Percentiles rank a stretch among this genome's conserved stretches.
Evolutionary conservation across 306 rosid genomes (phyloP).

Genomic region (Fragaria vesca): DNA sequence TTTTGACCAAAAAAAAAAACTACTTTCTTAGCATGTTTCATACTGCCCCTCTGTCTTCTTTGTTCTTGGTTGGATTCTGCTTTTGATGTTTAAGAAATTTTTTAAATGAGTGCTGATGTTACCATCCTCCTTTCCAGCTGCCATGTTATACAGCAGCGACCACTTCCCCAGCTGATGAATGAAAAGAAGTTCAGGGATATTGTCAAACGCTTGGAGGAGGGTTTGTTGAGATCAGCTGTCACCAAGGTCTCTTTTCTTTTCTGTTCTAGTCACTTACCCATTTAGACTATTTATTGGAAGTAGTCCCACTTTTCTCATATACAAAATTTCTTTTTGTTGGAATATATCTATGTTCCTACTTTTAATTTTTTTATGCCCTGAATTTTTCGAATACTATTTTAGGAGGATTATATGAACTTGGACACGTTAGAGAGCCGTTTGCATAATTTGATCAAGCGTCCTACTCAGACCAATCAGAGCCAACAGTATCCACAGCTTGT

Average conservation of each 20-base stretch:
- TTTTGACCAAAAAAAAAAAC: no score
- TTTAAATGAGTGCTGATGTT: constrained; percentile 14
- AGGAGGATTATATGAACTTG: constrained; percentile 91
- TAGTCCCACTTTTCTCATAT: not conserved
- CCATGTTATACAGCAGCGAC: constrained; percentile 46
- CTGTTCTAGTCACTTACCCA: constrained; percentile 1
- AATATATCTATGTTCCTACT: not conserved
- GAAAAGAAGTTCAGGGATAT: constrained; percentile 62
- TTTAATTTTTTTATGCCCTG: not conserved
- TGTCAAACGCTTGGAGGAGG: constrained; percentile 83
- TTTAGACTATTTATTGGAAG: constrained; percentile 2
- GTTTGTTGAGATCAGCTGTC: constrained; percentile 53
- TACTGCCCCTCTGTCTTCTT: not conserved
- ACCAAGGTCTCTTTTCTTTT: constrained; percentile 52
- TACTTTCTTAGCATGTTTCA: not conserved
- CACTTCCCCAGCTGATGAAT: constrained; percentile 26
- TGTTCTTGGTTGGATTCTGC: not conserved
- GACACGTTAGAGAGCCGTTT: constrained; percentile 75
- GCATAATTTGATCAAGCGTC: constrained; percentile 39
- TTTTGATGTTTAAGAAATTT: not conserved
- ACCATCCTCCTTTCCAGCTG: constrained; percentile 44
- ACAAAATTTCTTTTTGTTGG: not conserved
- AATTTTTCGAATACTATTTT: constrained; percentile 26
- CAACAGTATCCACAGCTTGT: constrained; percentile 67
- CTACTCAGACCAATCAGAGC: constrained; percentile 44